A percentile compares a stretch with the other conserved stretches of the same genome.
Conservation (phyloP, 495 filamentous ascomycete species). For the Penicillium lividum region DNA sequence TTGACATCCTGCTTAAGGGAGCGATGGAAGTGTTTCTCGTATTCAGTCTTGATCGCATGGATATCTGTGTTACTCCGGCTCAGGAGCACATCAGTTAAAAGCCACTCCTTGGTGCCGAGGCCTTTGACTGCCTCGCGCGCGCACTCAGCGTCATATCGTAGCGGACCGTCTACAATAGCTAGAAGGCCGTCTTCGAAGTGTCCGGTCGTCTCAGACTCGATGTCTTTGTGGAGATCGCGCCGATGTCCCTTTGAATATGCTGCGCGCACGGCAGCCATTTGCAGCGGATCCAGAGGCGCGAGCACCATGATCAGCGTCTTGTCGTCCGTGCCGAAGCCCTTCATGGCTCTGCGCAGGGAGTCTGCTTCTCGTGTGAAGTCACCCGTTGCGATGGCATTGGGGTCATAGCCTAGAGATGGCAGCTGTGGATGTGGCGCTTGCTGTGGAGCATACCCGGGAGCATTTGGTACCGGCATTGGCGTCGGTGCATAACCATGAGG, state of each 20-base stretch:
- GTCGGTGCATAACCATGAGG: background rate
- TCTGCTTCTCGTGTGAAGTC: constrained; percentile 48
- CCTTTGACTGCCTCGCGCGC: constrained; percentile 69
- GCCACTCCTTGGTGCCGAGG: constrained; percentile 77
- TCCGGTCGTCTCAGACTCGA: constrained; percentile 71
- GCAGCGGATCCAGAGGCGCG: constrained; percentile 66
- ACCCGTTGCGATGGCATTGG: constrained; percentile 56
- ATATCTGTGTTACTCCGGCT: constrained; percentile 84
- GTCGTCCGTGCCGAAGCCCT: constrained; percentile 89
- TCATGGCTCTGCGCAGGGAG: constrained; percentile 77
- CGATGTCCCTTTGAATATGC: constrained; percentile 55
- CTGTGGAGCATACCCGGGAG: too few species aligned
- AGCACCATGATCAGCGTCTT: constrained; percentile 67
- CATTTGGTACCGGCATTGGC: too few species aligned
- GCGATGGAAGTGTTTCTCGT: constrained; percentile 61
- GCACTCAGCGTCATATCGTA: constrained; percentile 65
- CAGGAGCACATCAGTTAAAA: constrained; percentile 85
- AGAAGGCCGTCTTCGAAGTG: constrained; percentile 70
- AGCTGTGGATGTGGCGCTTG: constrained; percentile 6
- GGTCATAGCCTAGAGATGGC: constrained; percentile 62
- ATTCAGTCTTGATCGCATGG: constrained; percentile 73
- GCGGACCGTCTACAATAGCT: constrained; percentile 71
- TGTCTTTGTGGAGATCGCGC: constrained; percentile 68
- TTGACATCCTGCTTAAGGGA: constrained; percentile 68
- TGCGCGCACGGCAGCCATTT: constrained; percentile 62